These are phyloP conservation scores for Narthecium ossifragum DNA, from an alignment of 106 monocot genomes.

Conservation along the genomic window DNA sequence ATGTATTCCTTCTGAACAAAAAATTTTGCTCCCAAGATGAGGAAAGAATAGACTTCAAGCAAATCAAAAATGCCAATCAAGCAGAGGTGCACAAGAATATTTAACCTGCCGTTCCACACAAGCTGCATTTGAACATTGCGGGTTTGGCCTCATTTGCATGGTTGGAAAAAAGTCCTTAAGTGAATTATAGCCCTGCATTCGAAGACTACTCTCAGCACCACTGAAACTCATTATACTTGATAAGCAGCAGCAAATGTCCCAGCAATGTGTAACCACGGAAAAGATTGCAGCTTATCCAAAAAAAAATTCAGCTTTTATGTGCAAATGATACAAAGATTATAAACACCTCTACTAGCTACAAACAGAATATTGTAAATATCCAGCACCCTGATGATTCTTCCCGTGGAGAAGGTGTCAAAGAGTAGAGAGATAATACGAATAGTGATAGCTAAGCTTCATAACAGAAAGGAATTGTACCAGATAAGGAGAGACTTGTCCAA, in stretches of 20 bases:
- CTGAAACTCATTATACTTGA: no score
- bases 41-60: not conserved
- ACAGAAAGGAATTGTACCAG: conserved; percentile 46
- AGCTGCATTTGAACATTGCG: conserved; percentile 82
- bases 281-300: no score
- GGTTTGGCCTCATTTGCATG: conserved; percentile 95
- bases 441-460: not conserved
- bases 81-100: not conserved
- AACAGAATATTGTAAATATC: no score
- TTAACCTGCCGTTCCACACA: conserved; percentile 86
- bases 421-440: no score
- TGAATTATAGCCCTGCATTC: conserved; percentile 86
- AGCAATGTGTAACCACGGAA: no score
- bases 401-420: no score
- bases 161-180: conserved; percentile 93
- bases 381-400: no score
- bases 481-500: conserved; percentile 95
- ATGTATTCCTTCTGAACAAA: conserved; percentile 73
- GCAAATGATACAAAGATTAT: no score
- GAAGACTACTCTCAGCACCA: not conserved
- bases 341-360: no score
- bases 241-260: no score
- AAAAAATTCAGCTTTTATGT: no score
- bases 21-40: not conserved
- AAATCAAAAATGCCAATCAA: not conserved